These are phyloP conservation scores for Neospermospora avenae DNA, from an alignment of 2,329 filamentous ascomycete genomes.

Conservation along the genomic window DNA sequence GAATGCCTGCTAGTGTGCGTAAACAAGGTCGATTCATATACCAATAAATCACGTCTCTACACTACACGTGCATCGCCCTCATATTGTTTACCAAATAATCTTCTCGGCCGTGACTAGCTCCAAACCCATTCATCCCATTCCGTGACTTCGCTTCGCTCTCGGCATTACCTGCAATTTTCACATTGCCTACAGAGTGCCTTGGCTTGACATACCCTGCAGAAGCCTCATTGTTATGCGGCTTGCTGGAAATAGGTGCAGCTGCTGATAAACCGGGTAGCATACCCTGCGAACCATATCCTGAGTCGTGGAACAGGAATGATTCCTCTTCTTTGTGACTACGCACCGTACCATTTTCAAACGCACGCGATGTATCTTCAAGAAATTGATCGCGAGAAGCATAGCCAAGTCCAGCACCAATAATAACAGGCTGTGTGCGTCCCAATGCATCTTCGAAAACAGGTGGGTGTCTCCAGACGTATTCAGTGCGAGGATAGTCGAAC, in stretches of 20 bases:
- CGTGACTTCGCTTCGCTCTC: constrained; percentile 9
- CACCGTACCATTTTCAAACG: not conserved
- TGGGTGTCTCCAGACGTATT: constrained; percentile 32
- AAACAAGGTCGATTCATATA: too few species aligned
- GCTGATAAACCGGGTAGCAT: constrained; percentile 22
- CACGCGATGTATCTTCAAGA: constrained; percentile 10
- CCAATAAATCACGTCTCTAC: too few species aligned
- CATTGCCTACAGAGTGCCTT: not conserved
- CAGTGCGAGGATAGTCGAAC: constrained; percentile 26
- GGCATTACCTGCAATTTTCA: not conserved
- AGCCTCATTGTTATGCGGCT: not conserved
- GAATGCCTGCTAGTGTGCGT: too few species aligned
- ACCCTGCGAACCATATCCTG: constrained; percentile 22
- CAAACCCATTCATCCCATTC: constrained; percentile 2
- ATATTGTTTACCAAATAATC: too few species aligned
- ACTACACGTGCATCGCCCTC: too few species aligned
- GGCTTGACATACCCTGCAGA: not conserved
- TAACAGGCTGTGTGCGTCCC: constrained; percentile 19
- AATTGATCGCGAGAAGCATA: not conserved
- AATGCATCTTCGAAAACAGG: constrained; percentile 24
- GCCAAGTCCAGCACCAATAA: constrained; percentile 15
- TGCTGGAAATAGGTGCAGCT: not conserved
- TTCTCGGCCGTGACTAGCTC: not conserved
- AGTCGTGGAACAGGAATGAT: constrained; percentile 18
- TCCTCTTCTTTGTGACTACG: constrained; percentile 10